Percentiles rank a stretch among this genome's conserved stretches.
Conservation (phyloP, 2,329 filamentous ascomycete genomes). For the Dactylellina drechsleri region DNA sequence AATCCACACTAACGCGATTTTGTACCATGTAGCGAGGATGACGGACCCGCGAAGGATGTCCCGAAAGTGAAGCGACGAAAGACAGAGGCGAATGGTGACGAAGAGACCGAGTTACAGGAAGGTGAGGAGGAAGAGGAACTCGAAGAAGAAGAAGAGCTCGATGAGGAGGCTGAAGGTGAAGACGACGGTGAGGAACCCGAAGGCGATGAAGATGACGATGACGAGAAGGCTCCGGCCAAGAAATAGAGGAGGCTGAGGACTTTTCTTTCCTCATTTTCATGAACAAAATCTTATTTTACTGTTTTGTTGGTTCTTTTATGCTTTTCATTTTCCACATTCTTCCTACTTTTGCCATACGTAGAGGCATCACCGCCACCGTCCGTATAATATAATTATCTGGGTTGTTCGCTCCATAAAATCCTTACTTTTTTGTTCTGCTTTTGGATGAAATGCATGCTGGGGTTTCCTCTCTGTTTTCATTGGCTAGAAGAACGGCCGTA, state of each 20-base stretch:
- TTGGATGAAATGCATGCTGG: slow-evolving; percentile 2
- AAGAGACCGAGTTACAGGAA: slow-evolving; percentile 16
- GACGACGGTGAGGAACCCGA: slow-evolving; percentile 25
- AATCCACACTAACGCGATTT: slow-evolving; percentile 42
- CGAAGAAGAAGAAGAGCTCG: slow-evolving; percentile 25
- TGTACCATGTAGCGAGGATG: slow-evolving; percentile 29
- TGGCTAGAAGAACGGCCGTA: slow-evolving; percentile 1
- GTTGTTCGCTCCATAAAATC: not conserved
- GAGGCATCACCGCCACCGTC: slow-evolving; percentile 9
- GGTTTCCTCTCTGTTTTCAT: slow-evolving; percentile 14
- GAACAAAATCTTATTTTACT: not conserved
- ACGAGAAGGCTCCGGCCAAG: slow-evolving; percentile 35
- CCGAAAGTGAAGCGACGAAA: slow-evolving; percentile 53
- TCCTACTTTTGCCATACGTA: not conserved
- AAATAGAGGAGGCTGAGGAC: slow-evolving; percentile 25
- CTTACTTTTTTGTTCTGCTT: not conserved
- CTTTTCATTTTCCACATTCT: not conserved
- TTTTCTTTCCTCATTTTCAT: not conserved
- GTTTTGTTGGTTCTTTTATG: not conserved
- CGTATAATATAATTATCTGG: slow-evolving; percentile 11
- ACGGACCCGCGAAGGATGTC: slow-evolving; percentile 23
- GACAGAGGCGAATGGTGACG: slow-evolving; percentile 39
- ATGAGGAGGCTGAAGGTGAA: slow-evolving; percentile 22
- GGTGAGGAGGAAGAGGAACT: slow-evolving; percentile 18
- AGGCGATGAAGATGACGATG: slow-evolving; percentile 30